Evolutionary conservation across 129 eudicot species (phyloP), one percentile per base, ranked within the genome.

Genomic region (Erigeron canadensis): DNA sequence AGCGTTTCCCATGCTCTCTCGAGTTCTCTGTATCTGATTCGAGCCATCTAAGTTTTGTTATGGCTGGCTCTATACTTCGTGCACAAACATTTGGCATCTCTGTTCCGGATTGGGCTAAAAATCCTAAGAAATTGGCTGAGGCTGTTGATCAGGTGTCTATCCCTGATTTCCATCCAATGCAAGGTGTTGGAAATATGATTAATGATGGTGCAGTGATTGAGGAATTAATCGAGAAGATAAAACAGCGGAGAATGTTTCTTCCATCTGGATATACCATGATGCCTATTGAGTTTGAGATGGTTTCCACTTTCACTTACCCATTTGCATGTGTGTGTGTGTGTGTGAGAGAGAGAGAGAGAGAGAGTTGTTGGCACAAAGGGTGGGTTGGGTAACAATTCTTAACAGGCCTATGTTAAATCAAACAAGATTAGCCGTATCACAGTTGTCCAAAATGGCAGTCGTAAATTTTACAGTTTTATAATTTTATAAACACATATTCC

Each of bases 241-340:
- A 93, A 74, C 76, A 79, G 40, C 74, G 78, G 62, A 74, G 77
- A 68, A 80, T 75, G 78, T 64, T 48, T 56, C 79, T 92, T 53
- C 82, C 84, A 8, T 75, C 90, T 10, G 87, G 82, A 34, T 93
- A 83, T 81, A 79, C 58, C 79, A 89, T 93, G 98, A 93, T 89
- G 65, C 96, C 98, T 21, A 85, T 93, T 78, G 96, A 93, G 63
- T 93, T 93, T 73, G 98, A 89, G 76, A 93, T 89, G 96, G 98
- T 93, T 15, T 19, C 6, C 54, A 17, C 62, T 41, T 63, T 23
- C 28, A 45, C 57, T 63, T 63, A 8, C 13, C 46, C 37, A 17
- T 63, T 39, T 41, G 3, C 15, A n/a, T 63, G 34, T 28, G 34
- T 28, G 3, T 28, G 3, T 28, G 34, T 28, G 34, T 28, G 34